Percentiles rank a stretch among this genome's conserved stretches.
These are phyloP conservation scores for Metschnikowia lunata DNA, from an alignment of 805 yeast species.

Conservation along the genomic window DNA sequence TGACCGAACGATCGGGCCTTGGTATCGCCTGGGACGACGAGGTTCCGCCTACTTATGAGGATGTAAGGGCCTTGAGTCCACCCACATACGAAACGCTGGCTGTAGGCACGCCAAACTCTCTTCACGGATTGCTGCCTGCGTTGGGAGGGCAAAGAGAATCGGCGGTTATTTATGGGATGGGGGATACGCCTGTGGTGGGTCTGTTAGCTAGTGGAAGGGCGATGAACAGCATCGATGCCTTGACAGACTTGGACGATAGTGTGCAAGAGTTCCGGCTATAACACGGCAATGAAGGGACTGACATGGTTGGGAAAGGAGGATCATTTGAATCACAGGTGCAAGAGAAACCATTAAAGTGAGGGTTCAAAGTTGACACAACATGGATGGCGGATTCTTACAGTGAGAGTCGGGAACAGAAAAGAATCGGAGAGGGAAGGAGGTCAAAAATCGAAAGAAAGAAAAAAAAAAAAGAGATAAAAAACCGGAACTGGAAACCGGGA, in stretches of 20 bases:
- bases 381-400: no score
- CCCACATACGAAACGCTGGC: slow-evolving; percentile 60
- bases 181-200: slow-evolving; percentile 36
- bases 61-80: slow-evolving; percentile 78
- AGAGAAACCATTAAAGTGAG: neutral
- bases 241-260: slow-evolving; percentile 29
- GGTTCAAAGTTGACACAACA: neutral
- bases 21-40: slow-evolving; percentile 99
- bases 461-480: no score
- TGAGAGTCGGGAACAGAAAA: no score
- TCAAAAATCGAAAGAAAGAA: no score
- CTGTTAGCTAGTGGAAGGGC: slow-evolving; percentile 17
- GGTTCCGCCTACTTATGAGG: slow-evolving; percentile 94
- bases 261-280: slow-evolving; percentile 32
- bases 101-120: slow-evolving; percentile 30
- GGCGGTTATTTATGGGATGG: slow-evolving; percentile 41
- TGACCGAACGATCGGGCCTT: slow-evolving; percentile 89
- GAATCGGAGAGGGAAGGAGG: no score
- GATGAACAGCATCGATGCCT: slow-evolving; percentile 22
- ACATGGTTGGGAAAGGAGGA: neutral
- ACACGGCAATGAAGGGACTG: no score
- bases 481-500: no score
- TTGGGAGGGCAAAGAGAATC: slow-evolving; percentile 23
- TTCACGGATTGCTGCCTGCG: slow-evolving; percentile 27
- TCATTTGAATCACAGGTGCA: neutral